Base-by-base conservation (phyloP, 768 basidiomycete genomes). In the Auricularia cornea region DNA sequence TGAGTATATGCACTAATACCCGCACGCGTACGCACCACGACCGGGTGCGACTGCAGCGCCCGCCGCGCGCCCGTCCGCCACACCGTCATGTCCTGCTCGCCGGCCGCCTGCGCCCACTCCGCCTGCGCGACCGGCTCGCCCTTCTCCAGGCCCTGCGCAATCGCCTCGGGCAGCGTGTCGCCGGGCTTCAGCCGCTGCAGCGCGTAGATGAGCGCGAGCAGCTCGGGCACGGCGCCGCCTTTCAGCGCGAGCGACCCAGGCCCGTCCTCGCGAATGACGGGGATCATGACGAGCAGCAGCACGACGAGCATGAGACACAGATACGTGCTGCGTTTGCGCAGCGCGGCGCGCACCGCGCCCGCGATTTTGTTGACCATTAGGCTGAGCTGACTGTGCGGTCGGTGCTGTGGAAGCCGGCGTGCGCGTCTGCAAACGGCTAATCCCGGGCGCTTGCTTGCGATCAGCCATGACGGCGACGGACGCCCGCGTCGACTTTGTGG, bases 101-200 rank as follows among this genome's bases (percentile, higher is more conserved):
- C 72, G 3, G 81, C 79, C 35, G 80, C 79, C 26, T 18, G 84
- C 81, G 68, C 88, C 91, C 59, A 83, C 78, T 1, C 74, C 68
- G 71, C 11, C 26, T 26, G 26, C 11, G 26, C 28, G 54, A 57
- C 44, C 44, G 44, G 44, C 44, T 20, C 20, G 20, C 44, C 44
- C 20, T 23, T 48, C 20, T 48, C 44, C 20, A 48, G 44, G 11
- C 23, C n/a, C n/a, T n/a, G n/a, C n/a, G n/a, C 44, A 20, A 57
- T 20, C 30, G 54, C 28, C 10, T 14, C 54, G 8, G 28, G 26
- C 23, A 31, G 28, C 28, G 26, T 57, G 5, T 31, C 54, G 54
- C 28, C 54, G 11, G 28, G 18, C 26, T 57, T 28, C 28, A 26
- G 12, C 10, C 30, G 16, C 28, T 57, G 54, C 28, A 57, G 54